Evolutionary conservation across 495 filamentous ascomycete species (phyloP), one percentile per base, ranked within the genome.

Genomic region (Opeltia flavorubescens): DNA sequence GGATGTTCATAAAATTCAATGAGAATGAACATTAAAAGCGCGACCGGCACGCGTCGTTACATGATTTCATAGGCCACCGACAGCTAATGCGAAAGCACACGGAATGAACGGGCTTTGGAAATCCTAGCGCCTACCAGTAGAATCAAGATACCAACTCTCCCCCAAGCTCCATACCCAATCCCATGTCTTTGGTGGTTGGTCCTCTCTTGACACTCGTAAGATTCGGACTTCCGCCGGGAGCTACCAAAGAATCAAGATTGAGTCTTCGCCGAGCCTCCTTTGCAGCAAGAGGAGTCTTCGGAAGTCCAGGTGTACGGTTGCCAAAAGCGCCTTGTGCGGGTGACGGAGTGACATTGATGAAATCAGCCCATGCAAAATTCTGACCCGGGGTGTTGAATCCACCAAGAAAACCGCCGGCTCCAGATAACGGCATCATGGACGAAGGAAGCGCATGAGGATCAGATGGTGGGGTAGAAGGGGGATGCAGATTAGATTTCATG

Each of bases 311-410:
- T 39, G 77, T 75, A n/a, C 74, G 73, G 47, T 63, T 66, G 43
- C 80, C 80, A 71, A 78, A 95, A 4, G 78, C 71, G 48, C 78
- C 85, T 62, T 95, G 91, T 9, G 88, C 91, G 2, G 91, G 93
- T 53, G 84, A 91, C 4, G 93, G 91, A 12, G 91, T 57, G 62
- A 95, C 85, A 59, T 99, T 94, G 49, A 96, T 81, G 59, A 94
- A 99, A 59, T 96, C 93, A 6, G 87, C 79, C 65, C 95, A 95
- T 66, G 95, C 91, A 66, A 95, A 94, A 49, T 77, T 77, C 46
- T 79, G 75, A 24, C 68, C 68, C 1, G 75, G 75, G 3, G 75
- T 80, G 34, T 71, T 72, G 35, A 78, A 68, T 41, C 71, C 74
- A 8, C 63, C 59, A 33, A 55, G 18, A 50, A 80, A 78, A 4